A percentile compares a stretch with the other conserved stretches of the same genome.
Evolutionary conservation across 331 rosid species (phyloP).

Genomic region (Malus hybrid): DNA sequence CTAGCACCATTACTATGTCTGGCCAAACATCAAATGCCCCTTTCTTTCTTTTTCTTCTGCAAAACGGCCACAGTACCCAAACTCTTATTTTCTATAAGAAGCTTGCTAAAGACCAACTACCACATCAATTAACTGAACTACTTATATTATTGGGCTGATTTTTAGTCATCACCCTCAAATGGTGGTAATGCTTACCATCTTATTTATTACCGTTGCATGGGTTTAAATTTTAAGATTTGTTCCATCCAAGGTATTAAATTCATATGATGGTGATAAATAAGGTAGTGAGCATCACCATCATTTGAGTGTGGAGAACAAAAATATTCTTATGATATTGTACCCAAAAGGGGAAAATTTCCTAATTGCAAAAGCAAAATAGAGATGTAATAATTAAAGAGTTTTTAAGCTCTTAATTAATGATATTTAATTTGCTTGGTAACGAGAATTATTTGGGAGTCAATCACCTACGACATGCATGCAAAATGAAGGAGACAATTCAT

Average conservation of each 20-base stretch:
- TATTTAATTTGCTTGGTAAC: background rate
- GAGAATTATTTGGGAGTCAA: background rate
- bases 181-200: too few species aligned
- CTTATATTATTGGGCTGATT: slow-evolving; percentile 1
- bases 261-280: too few species aligned
- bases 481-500: background rate
- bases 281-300: too few species aligned
- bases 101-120: slow-evolving; percentile 26
- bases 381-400: background rate
- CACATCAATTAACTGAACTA: slow-evolving; percentile 36
- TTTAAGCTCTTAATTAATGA: background rate
- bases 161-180: too few species aligned
- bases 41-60: too few species aligned
- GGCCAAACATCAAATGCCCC: too few species aligned
- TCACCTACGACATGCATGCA: background rate
- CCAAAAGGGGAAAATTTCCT: slow-evolving; percentile 14
- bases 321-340: too few species aligned
- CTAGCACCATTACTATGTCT: background rate
- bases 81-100: background rate
- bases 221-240: too few species aligned
- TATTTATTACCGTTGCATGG: too few species aligned
- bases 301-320: too few species aligned
- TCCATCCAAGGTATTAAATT: too few species aligned
- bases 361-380: background rate
- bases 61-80: too few species aligned